Percentiles rank a stretch among this genome's conserved stretches.
Conservation (phyloP, 371 early-diverging fungal genomes). For the Saksenaea vasiformis region DNA sequence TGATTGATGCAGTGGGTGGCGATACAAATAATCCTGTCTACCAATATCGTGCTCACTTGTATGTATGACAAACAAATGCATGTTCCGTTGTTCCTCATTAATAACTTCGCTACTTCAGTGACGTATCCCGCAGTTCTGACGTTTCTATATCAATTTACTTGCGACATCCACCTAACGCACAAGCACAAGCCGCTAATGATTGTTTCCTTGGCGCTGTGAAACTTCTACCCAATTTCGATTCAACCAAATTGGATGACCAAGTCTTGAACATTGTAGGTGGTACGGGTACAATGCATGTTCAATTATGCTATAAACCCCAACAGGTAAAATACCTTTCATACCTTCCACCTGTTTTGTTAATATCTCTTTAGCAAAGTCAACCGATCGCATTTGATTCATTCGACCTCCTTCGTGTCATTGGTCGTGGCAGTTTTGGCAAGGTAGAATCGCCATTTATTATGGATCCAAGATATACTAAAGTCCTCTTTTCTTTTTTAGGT, state of each 20-base stretch:
- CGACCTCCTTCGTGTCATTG: constrained; percentile 93
- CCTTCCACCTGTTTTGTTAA: not conserved
- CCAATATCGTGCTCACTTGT: constrained; percentile 90
- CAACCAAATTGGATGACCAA: constrained; percentile 47
- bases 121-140: constrained; percentile 85
- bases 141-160: constrained; percentile 86
- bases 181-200: constrained; percentile 50
- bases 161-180: constrained; percentile 60
- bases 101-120: constrained; percentile 53
- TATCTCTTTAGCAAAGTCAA: constrained; percentile 43
- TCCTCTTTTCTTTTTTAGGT: constrained; percentile 46
- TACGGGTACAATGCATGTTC: constrained; percentile 69
- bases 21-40: constrained; percentile 77
- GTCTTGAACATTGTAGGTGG: constrained; percentile 48
- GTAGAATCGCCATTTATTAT: constrained; percentile 34
- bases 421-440: constrained; percentile 97
- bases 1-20: constrained; percentile 80
- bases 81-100: constrained; percentile 8
- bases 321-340: too few species aligned
- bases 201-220: constrained; percentile 74
- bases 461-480: not conserved
- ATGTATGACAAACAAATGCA: constrained; percentile 40
- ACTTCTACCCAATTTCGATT: constrained; percentile 69
- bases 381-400: constrained; percentile 89
- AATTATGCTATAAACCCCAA: constrained; percentile 70